Base-by-base conservation (phyloP, 2,329 filamentous ascomycete genomes). In the Colletotrichum liaoningense region DNA sequence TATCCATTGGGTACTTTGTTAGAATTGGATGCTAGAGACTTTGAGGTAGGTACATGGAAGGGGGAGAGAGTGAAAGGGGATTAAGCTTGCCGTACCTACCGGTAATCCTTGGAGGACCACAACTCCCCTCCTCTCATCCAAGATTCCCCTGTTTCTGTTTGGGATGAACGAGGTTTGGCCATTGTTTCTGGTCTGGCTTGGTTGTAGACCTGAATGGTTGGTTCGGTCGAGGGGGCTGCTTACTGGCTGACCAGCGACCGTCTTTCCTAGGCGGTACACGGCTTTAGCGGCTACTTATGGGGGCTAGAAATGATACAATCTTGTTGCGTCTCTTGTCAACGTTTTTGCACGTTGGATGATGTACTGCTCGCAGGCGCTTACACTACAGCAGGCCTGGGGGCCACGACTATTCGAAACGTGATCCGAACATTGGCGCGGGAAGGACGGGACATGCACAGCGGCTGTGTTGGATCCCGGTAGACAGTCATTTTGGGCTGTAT, bases 391-490 rank as follows among this genome's bases (percentile, higher is more conserved):
- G 42, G 42, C 33, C 33, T 35, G 33, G 33, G 33, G 33, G 33
- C 19, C 42, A 49, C 19, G 19, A 22, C 42, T 46, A 59, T 59
- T 35, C 66, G 59, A 73, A 73, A 73, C 70, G 9, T n/a, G 54
- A 60, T 69, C 66, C 46, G 66, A 60, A 65, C 70, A 30, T 49
- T 60, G 42, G 66, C 66, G 54, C 59, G 58, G 70, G 59, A 55
- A 64, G 12, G 42, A 52, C 59, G 66, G 70, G 59, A 69, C 54
- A 46, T 42, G 52, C 28, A 42, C 69, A 26, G 33, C 16, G n/a
- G 55, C 63, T 57, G 68, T 67, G 42, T 46, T 22, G 49, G 30
- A 28, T n/a, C 19, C 28, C 42, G 19, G 42, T 2, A 22, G 19
- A 49, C 42, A 9, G 42, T 9, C 42, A 49, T 16, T 22, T 60